Evolutionary conservation across 2,329 filamentous ascomycete species (phyloP), one percentile per base, ranked within the genome.

Genomic region (Xylariaceae sp.): DNA sequence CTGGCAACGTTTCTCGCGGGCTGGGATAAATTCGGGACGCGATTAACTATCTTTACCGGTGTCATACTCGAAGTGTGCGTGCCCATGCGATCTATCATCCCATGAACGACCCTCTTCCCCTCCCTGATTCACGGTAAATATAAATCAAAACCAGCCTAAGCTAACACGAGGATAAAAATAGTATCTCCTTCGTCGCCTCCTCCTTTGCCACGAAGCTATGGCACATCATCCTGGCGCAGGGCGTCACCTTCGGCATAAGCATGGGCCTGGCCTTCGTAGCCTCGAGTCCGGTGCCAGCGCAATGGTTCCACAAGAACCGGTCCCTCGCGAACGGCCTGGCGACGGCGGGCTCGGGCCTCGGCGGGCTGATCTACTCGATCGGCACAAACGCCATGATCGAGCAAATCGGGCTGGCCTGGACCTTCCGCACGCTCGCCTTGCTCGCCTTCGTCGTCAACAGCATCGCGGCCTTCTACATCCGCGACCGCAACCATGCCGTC

Each of bases 261-360:
- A 86, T 92, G 79, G 88, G 88, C 0, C 85, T 92, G 53, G 73
- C 86, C 9, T 92, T 91, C 66, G 86, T 87, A 0, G 81, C 81
- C 0, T 82, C 77, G 4, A 85, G 87, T 2, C 81, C 80, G 32
- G 80, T 90, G 10, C 76, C 87, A 0, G 80, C 87, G 1, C 87
- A 91, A 67, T 91, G 87, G 87, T 92, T 92, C 65, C 80, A 76
- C 9, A 84, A 80, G 30, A 78, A 77, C 22, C 79, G 87, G 1
- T 86, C 83, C 26, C 76, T 91, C 13, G 87, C 87, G 10, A 89
- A 87, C 57, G 83, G 86, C 1, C 76, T 88, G 16, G 75, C 80
- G 0, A 80, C 86, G 1, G 79, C 81, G n/a, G 89, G 88, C 1
- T 85, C 81, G 15, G 88, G 88, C 0, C 73, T 92, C 5, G 88